Percentiles rank a stretch among this genome's conserved stretches.
phyloP scores from a whole-genome alignment of 176 grass and related monocot genomes.

The Saccharum officinarum region DNA sequence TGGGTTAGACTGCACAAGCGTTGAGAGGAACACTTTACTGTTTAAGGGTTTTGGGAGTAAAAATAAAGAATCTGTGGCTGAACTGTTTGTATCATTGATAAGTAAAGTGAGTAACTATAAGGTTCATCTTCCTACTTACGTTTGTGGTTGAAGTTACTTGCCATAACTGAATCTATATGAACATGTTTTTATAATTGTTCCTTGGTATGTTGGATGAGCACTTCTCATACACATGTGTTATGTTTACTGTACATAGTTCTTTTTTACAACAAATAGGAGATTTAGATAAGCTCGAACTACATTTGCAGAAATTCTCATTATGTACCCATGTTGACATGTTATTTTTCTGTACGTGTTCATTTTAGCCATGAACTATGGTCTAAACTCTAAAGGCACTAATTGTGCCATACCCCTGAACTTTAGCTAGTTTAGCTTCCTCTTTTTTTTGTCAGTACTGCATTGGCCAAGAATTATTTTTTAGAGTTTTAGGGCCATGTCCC shows the following conservation, averaged over 20 bases:
- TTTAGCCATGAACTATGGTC: background rate
- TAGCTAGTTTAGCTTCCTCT: background rate
- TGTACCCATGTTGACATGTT: background rate
- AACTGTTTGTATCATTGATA: constrained; percentile 76
- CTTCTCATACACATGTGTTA: background rate
- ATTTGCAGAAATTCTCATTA: background rate
- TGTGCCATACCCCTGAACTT: background rate
- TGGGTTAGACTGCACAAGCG: constrained; percentile 50
- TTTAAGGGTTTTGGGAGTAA: constrained; percentile 66
- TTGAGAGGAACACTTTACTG: constrained; percentile 41
- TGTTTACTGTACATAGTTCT: background rate
- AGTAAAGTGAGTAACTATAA: constrained; percentile 61
- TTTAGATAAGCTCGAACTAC: background rate
- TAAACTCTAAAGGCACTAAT: background rate
- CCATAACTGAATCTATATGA: background rate
- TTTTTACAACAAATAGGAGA: background rate
- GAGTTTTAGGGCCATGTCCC: background rate
- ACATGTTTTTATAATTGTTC: background rate
- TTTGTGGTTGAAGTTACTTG: background rate
- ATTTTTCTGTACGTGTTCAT: background rate
- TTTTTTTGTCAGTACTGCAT: background rate
- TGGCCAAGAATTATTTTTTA: background rate
- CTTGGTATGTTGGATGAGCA: background rate
- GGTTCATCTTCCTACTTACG: background rate
- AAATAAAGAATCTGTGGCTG: constrained; percentile 84